phyloP scores from a whole-genome alignment of 129 eudicot species.

The Escallonia herrerae region DNA sequence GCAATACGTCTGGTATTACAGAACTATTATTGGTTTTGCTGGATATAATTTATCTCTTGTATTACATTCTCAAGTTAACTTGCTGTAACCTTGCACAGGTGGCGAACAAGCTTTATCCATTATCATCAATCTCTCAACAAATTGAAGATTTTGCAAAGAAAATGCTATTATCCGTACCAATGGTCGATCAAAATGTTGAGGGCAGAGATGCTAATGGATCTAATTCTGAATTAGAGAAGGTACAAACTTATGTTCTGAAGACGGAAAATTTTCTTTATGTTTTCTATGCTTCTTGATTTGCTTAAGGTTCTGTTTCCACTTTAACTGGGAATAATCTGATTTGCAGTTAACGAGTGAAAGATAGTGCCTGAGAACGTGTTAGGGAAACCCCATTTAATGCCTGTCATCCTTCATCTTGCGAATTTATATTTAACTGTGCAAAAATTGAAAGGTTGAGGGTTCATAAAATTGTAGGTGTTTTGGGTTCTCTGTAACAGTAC shows the following conservation, averaged over 20 bases:
- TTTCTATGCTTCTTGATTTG: neutral
- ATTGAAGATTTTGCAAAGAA: constrained; percentile 94
- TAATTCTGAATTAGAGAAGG: constrained; percentile 54
- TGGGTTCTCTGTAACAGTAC: too few species aligned
- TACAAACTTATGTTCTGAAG: constrained; percentile 15
- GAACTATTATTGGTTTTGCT: constrained; percentile 3
- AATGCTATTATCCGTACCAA: constrained; percentile 55
- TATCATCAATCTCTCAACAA: constrained; percentile 48
- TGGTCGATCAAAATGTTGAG: constrained; percentile 19
- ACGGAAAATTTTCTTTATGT: neutral
- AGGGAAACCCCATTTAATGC: too few species aligned
- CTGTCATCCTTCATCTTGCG: too few species aligned
- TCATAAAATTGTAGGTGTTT: too few species aligned
- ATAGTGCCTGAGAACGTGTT: too few species aligned
- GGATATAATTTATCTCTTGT: neutral
- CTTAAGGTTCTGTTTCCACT: neutral
- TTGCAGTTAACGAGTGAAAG: too few species aligned
- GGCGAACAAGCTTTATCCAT: constrained; percentile 93
- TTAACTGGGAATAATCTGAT: neutral
- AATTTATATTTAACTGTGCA: neutral
- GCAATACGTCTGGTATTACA: constrained; percentile 91
- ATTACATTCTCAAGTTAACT: neutral
- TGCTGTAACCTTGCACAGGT: constrained; percentile 39
- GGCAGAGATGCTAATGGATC: constrained; percentile 32
- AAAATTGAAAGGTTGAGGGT: neutral